Conservation (phyloP, 352 stramenopile genomes). For the Thraustochytrium sp. region DNA sequence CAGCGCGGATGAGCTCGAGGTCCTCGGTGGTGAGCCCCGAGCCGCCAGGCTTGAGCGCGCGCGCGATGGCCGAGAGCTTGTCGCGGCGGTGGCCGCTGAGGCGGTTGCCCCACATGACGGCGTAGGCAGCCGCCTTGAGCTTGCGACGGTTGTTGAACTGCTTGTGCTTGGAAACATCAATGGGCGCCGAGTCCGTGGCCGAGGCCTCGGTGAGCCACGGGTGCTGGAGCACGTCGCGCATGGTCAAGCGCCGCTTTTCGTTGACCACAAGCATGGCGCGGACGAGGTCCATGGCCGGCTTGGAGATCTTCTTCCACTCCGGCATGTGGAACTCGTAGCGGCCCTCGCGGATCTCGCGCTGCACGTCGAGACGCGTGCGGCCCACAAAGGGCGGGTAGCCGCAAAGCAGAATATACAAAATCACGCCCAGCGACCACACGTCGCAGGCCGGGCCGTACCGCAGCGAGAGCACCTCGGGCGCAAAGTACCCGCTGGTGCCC, state of each 20-base stretch:
- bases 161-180: constrained; percentile 23
- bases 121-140: constrained; percentile 34
- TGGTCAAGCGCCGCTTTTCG: background rate
- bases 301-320: constrained; percentile 37
- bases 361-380: constrained; percentile 17
- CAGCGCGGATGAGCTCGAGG: background rate
- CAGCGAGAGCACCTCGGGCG: constrained; percentile 67
- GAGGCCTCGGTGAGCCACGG: background rate
- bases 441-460: constrained; percentile 68
- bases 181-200: background rate
- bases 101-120: constrained; percentile 24
- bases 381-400: constrained; percentile 72
- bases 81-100: constrained; percentile 15
- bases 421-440: constrained; percentile 74
- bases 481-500: constrained; percentile 56
- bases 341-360: constrained; percentile 35
- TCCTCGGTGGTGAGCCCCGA: background rate
- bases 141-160: constrained; percentile 39
- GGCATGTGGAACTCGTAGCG: constrained; percentile 37
- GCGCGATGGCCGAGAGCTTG: background rate
- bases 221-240: background rate
- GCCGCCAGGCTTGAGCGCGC: background rate
- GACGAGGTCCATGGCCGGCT: constrained; percentile 8
- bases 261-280: constrained; percentile 1
- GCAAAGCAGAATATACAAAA: constrained; percentile 77